phyloP scores from a whole-genome alignment of 2,329 filamentous ascomycete genomes.

The Thelonectria rubi region DNA sequence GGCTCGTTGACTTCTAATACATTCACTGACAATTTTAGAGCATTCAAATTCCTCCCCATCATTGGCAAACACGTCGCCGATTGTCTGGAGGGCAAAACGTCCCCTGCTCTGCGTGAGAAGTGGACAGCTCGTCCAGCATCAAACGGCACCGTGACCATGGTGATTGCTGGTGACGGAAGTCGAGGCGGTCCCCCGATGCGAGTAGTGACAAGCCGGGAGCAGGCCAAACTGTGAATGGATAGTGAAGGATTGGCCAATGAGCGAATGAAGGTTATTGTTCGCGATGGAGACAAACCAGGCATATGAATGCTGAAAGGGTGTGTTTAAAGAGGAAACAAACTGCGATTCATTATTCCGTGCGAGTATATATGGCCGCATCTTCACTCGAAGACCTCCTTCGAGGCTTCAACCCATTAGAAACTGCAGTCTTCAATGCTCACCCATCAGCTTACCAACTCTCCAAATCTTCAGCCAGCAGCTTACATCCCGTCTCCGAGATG shows the following conservation, averaged over 20 bases:
- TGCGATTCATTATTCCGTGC: too few relatives aligned
- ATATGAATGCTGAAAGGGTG: too few relatives aligned
- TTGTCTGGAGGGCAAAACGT: constrained; percentile 21
- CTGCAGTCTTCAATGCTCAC: too few relatives aligned
- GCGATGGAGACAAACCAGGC: too few relatives aligned
- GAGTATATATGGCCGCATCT: too few relatives aligned
- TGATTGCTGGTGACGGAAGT: constrained; percentile 29
- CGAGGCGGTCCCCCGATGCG: constrained; percentile 25
- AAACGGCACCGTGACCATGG: neutral
- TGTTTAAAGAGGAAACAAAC: too few relatives aligned
- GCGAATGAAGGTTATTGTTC: neutral
- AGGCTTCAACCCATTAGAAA: too few relatives aligned
- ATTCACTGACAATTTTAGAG: constrained; percentile 15
- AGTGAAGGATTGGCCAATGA: neutral
- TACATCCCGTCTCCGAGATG: too few relatives aligned
- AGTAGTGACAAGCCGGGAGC: constrained; percentile 11
- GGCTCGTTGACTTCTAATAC: neutral
- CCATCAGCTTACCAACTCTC: too few relatives aligned
- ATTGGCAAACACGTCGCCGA: constrained; percentile 23
- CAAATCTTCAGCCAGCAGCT: too few relatives aligned
- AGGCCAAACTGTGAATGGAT: constrained; percentile 19
- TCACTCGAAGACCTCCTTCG: too few relatives aligned
- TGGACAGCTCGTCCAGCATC: constrained; percentile 19
- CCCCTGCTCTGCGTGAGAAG: constrained; percentile 13
- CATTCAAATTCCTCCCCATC: constrained; percentile 34